Conservation (phyloP, 169 alveolate species). For the Plasmodium fragile region DNA sequence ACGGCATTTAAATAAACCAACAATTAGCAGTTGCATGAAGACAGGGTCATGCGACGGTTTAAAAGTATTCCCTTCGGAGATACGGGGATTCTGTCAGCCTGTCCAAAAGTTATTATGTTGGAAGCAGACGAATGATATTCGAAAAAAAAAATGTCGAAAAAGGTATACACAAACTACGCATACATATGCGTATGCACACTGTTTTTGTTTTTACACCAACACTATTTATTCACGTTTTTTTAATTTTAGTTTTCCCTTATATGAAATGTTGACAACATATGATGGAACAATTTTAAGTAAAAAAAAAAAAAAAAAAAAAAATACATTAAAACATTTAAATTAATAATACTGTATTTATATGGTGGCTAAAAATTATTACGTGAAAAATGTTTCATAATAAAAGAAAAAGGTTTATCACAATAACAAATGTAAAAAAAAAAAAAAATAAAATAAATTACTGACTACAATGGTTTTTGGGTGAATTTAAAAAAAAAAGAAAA, state of each 20-base stretch:
- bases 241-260: slow-evolving; percentile 30
- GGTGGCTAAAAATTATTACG: slow-evolving; percentile 40
- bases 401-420: slow-evolving; percentile 44
- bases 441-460: slow-evolving; percentile 4
- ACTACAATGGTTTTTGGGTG: slow-evolving; percentile 18
- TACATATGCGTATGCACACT: background rate
- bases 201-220: background rate
- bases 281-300: slow-evolving; percentile 45
- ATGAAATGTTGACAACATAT: slow-evolving; percentile 27
- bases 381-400: slow-evolving; percentile 60
- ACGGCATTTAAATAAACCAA: background rate
- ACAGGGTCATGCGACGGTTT: background rate
- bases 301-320: slow-evolving; percentile 31
- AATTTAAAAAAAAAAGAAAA: slow-evolving; percentile 44
- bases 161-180: background rate
- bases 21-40: background rate
- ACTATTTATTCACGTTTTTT: slow-evolving; percentile 7
- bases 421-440: slow-evolving; percentile 12
- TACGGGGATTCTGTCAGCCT: background rate
- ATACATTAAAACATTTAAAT: slow-evolving; percentile 40
- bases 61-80: background rate
- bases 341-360: slow-evolving; percentile 22
- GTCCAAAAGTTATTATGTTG: background rate
- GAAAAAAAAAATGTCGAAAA: background rate
- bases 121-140: background rate